Percentiles rank a stretch among this genome's conserved stretches.
phyloP scores from a whole-genome alignment of 805 yeast species.

The Wickerhamomyces kurtzmanii region DNA sequence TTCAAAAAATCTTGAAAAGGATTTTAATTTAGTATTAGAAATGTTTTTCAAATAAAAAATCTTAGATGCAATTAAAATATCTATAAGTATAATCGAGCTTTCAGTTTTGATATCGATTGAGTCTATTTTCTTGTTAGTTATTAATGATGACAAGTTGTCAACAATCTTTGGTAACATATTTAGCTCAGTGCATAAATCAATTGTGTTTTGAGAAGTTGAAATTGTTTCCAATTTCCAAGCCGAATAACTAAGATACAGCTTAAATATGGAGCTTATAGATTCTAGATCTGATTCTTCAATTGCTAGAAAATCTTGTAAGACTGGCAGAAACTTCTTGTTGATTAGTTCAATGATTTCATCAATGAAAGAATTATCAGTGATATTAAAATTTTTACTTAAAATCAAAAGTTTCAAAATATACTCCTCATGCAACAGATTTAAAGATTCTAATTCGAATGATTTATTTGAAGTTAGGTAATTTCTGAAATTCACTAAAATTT shows the following conservation, averaged over 20 bases:
- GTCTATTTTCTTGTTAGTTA: constrained; percentile 2
- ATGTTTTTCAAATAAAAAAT: constrained; percentile 24
- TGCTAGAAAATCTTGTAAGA: constrained; percentile 2
- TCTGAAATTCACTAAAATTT: constrained; percentile 7
- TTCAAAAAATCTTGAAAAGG: constrained; percentile 11
- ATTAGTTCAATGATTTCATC: constrained; percentile 4
- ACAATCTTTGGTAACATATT: constrained; percentile 6
- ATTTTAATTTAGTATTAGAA: constrained; percentile 18
- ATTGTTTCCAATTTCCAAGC: constrained; percentile 10
- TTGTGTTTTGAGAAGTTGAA: constrained; percentile 7
- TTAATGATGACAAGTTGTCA: constrained; percentile 5
- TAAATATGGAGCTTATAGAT: constrained; percentile 2
- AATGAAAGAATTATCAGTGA: constrained; percentile 3
- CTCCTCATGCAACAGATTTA: constrained; percentile 8
- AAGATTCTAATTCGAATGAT: constrained; percentile 7
- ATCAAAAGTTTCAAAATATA: constrained; percentile 10
- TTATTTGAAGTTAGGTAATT: constrained; percentile 4
- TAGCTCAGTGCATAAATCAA: constrained; percentile 12
- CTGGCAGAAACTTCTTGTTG: constrained; percentile 4
- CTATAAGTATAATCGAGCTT: constrained; percentile 14
- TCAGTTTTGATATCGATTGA: constrained; percentile 10
- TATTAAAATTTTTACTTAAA: constrained; percentile 8
- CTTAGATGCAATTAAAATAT: constrained; percentile 12
- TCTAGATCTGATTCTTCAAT: constrained; percentile 1
- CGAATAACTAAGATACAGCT: constrained; percentile 9